phyloP scores from a whole-genome alignment of 345 rosid genomes.

The Nephelium lappaceum region DNA sequence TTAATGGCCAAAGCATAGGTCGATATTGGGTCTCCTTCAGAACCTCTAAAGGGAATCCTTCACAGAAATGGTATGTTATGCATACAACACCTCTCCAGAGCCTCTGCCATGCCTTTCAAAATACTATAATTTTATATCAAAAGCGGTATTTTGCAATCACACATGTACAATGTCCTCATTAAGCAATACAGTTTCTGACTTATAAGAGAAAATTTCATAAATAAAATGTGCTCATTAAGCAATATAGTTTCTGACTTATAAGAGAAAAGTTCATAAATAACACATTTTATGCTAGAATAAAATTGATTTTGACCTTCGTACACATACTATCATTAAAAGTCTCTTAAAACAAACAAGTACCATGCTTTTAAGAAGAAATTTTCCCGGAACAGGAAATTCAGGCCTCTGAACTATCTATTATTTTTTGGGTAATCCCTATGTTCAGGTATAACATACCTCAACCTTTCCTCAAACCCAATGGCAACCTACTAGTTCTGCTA shows the following conservation, averaged over 20 bases:
- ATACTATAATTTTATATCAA: background rate
- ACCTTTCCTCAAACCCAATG: constrained; percentile 41
- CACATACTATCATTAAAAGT: background rate
- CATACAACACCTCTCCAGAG: background rate
- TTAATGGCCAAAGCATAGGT: constrained; percentile 65
- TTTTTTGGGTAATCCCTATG: background rate
- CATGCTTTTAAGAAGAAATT: background rate
- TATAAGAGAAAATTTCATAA: background rate
- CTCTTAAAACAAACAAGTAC: background rate
- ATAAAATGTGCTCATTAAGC: no score
- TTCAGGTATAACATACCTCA: constrained; percentile 58
- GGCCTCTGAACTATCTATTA: background rate
- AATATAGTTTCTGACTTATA: no score
- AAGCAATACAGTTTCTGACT: background rate
- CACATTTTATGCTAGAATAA: background rate
- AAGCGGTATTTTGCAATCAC: background rate
- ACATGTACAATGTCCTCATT: background rate
- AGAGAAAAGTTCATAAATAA: no score
- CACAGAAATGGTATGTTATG: constrained; percentile 50
- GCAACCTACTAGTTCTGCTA: constrained; percentile 51
- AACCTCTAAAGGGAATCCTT: constrained; percentile 46
- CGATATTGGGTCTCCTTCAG: constrained; percentile 63
- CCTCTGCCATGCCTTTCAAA: constrained; percentile 1
- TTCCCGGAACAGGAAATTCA: background rate
- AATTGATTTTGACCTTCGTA: background rate